Evolutionary conservation across 768 basidiomycete genomes (phyloP), one percentile per base, ranked within the genome.

Genomic region (Suillus subluteus): DNA sequence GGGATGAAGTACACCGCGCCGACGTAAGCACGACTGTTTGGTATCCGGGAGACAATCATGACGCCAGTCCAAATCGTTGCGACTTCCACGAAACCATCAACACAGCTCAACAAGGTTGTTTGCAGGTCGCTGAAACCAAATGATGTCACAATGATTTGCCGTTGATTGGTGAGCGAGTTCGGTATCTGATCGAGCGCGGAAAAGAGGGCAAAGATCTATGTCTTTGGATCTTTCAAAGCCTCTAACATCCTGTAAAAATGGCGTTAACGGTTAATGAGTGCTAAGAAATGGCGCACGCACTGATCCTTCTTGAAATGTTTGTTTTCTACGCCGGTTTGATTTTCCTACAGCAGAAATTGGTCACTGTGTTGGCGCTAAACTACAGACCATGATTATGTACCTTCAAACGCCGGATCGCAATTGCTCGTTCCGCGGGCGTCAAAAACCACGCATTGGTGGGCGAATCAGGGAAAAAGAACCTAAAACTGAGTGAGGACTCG

Each of bases 281-380:
- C 35, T 1, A 11, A 21, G 38, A 16, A 41, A 64, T 48, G 54
- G 41, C 26, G 12, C 38, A 82, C 89, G 68, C 64, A 91, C 91
- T 94, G 92, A 44, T 91, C 89, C 63, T 82, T 86, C 79, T 94
- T 94, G 79, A 91, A 94, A 62, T 83, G 83, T 71, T 94, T 94
- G 73, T 91, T 93, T 77, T 93, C 92, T 12, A 92, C 85, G 38
- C 92, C 92, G 0, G 90, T 90, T 85, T 94, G 91, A 68, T 92
- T 92, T 76, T 81, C 84, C 86, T 88, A 68, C 7, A 26, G 13
- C 23, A 6, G 18, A 21, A 23, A 46, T 15, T 69, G 7, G 56
- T 50, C 41, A 21, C 15, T n/a, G 12, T 37, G 8, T 40, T 40
- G 4, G 7, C 55, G 12, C 61, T 46, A 43, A 43, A 15, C 52